Evolutionary conservation across 1,284 basidiomycete genomes (phyloP), one percentile per base, ranked within the genome.

Genomic region (Boletellus deceptivus): DNA sequence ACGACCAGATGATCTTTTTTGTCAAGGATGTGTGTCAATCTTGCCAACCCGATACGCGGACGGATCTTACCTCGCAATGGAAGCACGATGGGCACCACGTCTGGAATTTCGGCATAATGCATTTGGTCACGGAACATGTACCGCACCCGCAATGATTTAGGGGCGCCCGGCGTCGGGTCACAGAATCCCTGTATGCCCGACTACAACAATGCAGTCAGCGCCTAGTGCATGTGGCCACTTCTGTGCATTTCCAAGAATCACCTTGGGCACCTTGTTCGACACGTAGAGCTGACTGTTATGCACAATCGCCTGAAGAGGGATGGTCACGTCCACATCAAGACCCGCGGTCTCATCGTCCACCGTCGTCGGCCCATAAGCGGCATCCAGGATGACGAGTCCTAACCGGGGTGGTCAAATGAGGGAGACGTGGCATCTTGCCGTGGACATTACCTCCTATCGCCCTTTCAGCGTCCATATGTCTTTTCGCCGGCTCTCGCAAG

Each of bases 221-320:
- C 16, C 31, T 5, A 4, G 14, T 16, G 13, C 41, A 55, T 46
- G 49, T 51, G 47, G 56, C 42, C 47, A 49, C 53, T 42, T 38
- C 29, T 25, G 36, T 35, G 33, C 24, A 52, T 47, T 45, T 57
- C 48, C 49, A 45, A 52, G 37, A 53, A 31, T 62, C 63, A 85
- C 84, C 76, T 86, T 86, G 51, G 78, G 71, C 57, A 86, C 74
- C 43, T 84, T 85, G 44, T 83, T 83, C 16, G 93, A 85, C 55
- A 97, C 86, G 63, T 85, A 81, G 43, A 97, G 67, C 64, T 91
- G 89, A 43, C 86, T 86, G 56, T 86, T 79, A 56, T 81, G 78
- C 41, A 95, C 89, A 16, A 96, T 75, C 22, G 90, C 84, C 72
- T 95, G 93, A 25, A 96, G 64, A 4, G 93, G 82, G 29, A 89